A percentile compares a stretch with the other conserved stretches of the same genome.
These are phyloP conservation scores for Cladophialophora chaetospira DNA, from an alignment of 2,329 filamentous ascomycete genomes.

Conservation along the genomic window DNA sequence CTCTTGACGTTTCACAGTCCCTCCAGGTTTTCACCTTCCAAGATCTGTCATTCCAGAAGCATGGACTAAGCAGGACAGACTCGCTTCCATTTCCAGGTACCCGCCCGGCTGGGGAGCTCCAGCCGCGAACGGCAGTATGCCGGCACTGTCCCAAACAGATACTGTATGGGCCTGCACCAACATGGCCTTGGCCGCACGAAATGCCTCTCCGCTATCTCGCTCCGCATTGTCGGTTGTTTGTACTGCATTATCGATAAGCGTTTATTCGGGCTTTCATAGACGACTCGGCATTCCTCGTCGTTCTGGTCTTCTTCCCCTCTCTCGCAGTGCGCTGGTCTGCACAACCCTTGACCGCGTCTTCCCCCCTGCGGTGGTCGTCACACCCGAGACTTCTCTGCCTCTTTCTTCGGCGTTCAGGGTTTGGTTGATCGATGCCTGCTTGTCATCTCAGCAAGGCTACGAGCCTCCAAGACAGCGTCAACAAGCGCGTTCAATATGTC, in stretches of 20 bases:
- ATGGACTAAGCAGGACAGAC: background rate
- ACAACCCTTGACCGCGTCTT: background rate
- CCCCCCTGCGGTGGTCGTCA: background rate
- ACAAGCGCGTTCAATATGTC: background rate
- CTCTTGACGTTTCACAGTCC: background rate
- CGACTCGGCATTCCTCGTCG: background rate
- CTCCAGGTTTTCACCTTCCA: background rate
- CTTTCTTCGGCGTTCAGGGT: background rate
- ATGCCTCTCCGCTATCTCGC: background rate
- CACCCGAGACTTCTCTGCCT: slow-evolving; percentile 8
- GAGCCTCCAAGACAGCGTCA: too few relatives aligned
- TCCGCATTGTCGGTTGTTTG: slow-evolving; percentile 3
- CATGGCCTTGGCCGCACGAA: background rate
- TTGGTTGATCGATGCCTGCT: background rate
- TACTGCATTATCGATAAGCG: background rate
- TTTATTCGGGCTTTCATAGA: background rate
- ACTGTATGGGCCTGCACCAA: background rate
- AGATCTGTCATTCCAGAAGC: background rate
- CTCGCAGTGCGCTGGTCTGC: background rate
- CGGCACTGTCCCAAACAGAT: background rate
- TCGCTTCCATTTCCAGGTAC: background rate
- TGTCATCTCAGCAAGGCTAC: too few relatives aligned
- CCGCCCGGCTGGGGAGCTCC: background rate
- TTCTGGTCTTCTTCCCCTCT: background rate
- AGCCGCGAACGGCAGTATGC: background rate